Evolutionary conservation across 306 rosid species (phyloP).

Genomic region (Betula pendula): DNA sequence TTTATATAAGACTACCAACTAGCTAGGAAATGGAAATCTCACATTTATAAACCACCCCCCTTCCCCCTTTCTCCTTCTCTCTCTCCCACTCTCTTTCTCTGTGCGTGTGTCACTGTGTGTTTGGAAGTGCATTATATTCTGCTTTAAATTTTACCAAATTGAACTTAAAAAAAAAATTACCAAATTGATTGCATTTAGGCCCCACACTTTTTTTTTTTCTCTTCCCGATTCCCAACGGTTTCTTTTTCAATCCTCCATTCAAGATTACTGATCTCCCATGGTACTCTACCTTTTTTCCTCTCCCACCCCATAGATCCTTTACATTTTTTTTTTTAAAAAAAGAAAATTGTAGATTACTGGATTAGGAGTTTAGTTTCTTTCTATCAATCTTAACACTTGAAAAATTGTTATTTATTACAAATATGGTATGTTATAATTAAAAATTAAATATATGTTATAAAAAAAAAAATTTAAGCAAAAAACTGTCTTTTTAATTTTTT

Average conservation of each 20-base stretch:
- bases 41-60: constrained; percentile 34
- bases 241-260: constrained; percentile 34
- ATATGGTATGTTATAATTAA: no score
- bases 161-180: no score
- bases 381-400: no score
- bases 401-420: no score
- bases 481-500: no score
- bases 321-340: no score
- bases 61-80: no score
- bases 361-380: no score
- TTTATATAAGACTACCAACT: constrained; percentile 62
- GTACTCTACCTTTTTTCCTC: background rate
- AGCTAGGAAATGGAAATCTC: constrained; percentile 49
- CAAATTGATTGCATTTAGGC: constrained; percentile 31
- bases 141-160: constrained; percentile 26
- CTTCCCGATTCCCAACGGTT: constrained; percentile 28
- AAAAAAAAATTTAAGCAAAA: no score
- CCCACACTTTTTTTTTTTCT: constrained; percentile 30
- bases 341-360: no score
- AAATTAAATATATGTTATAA: no score
- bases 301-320: no score
- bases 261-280: background rate
- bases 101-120: constrained; percentile 9
- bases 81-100: background rate
- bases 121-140: constrained; percentile 28